phyloP scores from a whole-genome alignment of 495 filamentous ascomycete species.

The Lichina pygmaea region DNA sequence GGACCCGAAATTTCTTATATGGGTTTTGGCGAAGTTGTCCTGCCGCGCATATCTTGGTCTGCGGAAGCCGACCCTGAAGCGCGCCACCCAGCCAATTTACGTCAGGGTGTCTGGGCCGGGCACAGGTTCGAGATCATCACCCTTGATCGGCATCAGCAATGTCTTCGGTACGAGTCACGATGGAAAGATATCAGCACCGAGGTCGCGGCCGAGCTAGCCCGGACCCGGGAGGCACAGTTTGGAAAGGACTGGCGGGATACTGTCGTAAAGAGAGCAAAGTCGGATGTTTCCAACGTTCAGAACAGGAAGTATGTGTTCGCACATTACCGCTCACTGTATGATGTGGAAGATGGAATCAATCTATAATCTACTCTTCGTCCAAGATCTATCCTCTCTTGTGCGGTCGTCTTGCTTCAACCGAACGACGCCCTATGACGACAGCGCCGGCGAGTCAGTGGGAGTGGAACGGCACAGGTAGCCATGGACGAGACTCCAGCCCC shows the following conservation, averaged over 20 bases:
- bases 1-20: background rate
- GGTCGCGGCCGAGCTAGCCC: background rate
- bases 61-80: background rate
- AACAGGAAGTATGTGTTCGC: no score
- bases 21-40: constrained; percentile 1
- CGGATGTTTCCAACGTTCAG: no score
- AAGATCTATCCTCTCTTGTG: background rate
- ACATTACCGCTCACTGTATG: no score
- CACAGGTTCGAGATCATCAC: background rate
- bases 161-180: background rate
- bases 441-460: background rate
- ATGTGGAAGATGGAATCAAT: background rate
- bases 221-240: background rate
- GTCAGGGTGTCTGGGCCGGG: background rate
- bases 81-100: background rate
- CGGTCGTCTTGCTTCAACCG: constrained; percentile 17
- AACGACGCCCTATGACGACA: constrained; percentile 19
- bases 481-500: background rate
- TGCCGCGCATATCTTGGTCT: constrained; percentile 1
- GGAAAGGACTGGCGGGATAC: background rate
- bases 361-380: background rate
- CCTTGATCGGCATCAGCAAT: background rate
- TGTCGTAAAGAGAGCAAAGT: no score
- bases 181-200: background rate
- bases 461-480: constrained; percentile 1